Conservation (phyloP, 2,329 filamentous ascomycete genomes). For the Mycocentrospora acerina region DNA sequence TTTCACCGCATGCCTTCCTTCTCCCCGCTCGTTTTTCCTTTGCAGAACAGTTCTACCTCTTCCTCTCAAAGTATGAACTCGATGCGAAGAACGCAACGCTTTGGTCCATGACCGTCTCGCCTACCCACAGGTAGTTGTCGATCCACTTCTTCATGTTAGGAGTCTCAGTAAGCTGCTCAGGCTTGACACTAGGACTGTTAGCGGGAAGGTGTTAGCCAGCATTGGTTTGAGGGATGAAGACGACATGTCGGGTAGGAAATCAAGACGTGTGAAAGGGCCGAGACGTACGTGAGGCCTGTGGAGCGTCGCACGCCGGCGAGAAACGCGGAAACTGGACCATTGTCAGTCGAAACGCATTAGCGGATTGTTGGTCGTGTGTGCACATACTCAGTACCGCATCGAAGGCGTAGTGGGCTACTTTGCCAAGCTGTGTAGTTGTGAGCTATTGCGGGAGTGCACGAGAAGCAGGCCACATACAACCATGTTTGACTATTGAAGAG, state of each 20-base stretch:
- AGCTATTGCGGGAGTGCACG: constrained; percentile 43
- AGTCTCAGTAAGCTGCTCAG: constrained; percentile 80
- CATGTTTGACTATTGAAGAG: constrained; percentile 25
- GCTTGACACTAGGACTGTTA: constrained; percentile 75
- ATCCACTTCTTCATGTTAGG: constrained; percentile 86
- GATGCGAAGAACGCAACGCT: constrained; percentile 88
- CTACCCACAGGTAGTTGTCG: constrained; percentile 88
- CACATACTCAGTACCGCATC: constrained; percentile 86
- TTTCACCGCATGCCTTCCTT: too few species aligned
- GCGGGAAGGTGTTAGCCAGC: constrained; percentile 16
- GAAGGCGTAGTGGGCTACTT: constrained; percentile 91
- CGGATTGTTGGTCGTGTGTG: constrained; percentile 5
- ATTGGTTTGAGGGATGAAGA: constrained; percentile 4
- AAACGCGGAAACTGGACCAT: constrained; percentile 78
- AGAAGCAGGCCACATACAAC: constrained; percentile 38
- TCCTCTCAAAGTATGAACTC: constrained; percentile 89
- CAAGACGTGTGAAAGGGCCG: constrained; percentile 1
- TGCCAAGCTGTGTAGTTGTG: constrained; percentile 80
- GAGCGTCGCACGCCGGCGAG: constrained; percentile 96
- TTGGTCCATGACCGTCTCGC: constrained; percentile 98
- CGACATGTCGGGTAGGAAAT: constrained; percentile 1
- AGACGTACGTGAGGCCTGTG: constrained; percentile 89
- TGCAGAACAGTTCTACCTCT: constrained; percentile 48
- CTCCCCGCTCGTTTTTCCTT: neutral
- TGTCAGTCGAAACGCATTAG: constrained; percentile 17